Evolutionary conservation across 2,329 filamentous ascomycete genomes (phyloP).

Genomic region (Alternaria gansuensis): DNA sequence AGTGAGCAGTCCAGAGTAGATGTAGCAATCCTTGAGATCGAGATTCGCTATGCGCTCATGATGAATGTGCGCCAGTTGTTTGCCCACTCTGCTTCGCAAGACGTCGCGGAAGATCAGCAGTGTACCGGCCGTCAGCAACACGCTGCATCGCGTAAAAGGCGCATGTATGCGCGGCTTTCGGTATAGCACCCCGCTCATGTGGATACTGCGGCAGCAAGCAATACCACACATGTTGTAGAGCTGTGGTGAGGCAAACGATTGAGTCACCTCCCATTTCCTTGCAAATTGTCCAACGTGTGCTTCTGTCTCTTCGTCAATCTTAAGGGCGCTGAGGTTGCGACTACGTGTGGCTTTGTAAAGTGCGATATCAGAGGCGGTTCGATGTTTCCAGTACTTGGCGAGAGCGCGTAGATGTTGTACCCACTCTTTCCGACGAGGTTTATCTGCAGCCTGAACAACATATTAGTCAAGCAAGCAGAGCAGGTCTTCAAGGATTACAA

Average conservation of each 20-base stretch:
- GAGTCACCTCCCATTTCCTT: conserved; percentile 72
- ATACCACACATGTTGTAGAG: conserved; percentile 76
- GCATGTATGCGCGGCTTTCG: conserved; percentile 70
- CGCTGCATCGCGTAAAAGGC: conserved; percentile 68
- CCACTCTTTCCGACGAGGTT: conserved; percentile 68
- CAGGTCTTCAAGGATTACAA: conserved; percentile 2
- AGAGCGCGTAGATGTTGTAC: conserved; percentile 65
- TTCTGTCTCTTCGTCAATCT: conserved; percentile 72
- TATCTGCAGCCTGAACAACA: conserved; percentile 60
- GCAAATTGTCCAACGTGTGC: conserved; percentile 72
- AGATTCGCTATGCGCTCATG: conserved; percentile 68
- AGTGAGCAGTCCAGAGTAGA: conserved; percentile 71
- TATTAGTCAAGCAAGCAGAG: conserved; percentile 21
- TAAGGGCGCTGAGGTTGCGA: conserved; percentile 66
- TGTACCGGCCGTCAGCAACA: conserved; percentile 68
- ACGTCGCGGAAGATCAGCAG: conserved; percentile 70
- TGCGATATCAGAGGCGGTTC: conserved; percentile 64
- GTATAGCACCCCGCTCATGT: conserved; percentile 69
- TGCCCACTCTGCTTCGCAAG: conserved; percentile 64
- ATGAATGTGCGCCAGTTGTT: conserved; percentile 67
- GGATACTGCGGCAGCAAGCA: conserved; percentile 67
- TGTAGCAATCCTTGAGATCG: conserved; percentile 69
- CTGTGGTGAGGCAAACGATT: conserved; percentile 68
- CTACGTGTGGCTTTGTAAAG: conserved; percentile 66
- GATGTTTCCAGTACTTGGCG: conserved; percentile 69